Evolutionary conservation across 352 stramenopile genomes (phyloP).

Genomic region (Pilasporangium apinafurcum): DNA sequence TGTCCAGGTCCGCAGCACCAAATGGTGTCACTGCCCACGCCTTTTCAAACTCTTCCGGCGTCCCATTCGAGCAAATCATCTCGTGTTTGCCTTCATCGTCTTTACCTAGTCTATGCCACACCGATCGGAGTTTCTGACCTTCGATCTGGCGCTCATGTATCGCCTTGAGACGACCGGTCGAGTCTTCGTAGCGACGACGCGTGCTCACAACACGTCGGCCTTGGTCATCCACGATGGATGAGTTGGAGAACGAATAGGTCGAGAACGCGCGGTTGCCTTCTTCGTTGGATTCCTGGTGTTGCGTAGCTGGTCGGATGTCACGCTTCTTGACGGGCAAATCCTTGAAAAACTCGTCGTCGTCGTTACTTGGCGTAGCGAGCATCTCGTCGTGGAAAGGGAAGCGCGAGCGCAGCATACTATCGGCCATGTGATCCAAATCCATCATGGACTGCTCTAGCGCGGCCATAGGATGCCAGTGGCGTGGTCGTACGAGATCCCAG

Average conservation of each 20-base stretch:
- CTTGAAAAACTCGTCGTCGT: conserved; percentile 50
- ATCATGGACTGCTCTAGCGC: conserved; percentile 51
- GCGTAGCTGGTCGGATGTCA: conserved; percentile 9
- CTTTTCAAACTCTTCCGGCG: conserved; percentile 40
- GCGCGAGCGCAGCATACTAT: conserved; percentile 16
- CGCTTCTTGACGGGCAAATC: conserved; percentile 23
- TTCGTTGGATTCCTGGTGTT: neutral
- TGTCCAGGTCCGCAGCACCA: conserved; percentile 28
- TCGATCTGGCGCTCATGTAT: conserved; percentile 33
- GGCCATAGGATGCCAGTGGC: conserved; percentile 51
- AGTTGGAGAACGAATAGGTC: conserved; percentile 41
- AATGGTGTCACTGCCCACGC: conserved; percentile 44
- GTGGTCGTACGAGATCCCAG: conserved; percentile 46
- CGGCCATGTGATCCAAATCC: conserved; percentile 33
- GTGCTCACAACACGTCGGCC: conserved; percentile 20
- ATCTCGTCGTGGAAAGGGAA: conserved; percentile 15
- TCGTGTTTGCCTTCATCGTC: conserved; percentile 30
- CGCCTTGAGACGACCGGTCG: conserved; percentile 34
- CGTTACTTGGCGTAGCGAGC: conserved; percentile 12
- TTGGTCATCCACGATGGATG: conserved; percentile 29
- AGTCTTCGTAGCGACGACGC: conserved; percentile 40
- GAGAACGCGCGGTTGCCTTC: conserved; percentile 14
- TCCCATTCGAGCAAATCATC: conserved; percentile 21
- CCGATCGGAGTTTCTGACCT: conserved; percentile 25
- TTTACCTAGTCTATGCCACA: conserved; percentile 20